Base-by-base conservation (phyloP, 2,329 filamentous ascomycete species). In the Cladosporium halotolerans region DNA sequence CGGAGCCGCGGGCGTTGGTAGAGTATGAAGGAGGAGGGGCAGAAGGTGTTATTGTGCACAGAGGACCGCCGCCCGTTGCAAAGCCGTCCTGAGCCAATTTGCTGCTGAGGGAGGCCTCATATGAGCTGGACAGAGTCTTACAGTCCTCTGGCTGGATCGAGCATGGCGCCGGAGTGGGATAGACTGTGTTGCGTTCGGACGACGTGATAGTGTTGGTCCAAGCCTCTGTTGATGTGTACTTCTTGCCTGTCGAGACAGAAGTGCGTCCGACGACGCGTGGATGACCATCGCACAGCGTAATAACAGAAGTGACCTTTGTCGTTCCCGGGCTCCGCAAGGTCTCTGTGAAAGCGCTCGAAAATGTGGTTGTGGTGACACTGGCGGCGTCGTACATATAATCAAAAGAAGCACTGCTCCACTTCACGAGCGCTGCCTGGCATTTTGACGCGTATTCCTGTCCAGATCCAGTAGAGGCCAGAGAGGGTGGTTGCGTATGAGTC, bases 251-350 rank as follows among this genome's bases (percentile, higher is more conserved):
- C 11, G 43, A 53, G n/a, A 28, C 31, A 6, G 41, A 43, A 6
- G 50, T 46, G 9, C 33, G 34, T 4, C 54, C 54, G n/a, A 55
- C 53, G 3, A 55, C 58, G 13, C 61, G 43, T 3, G 60, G 57
- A 34, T 59, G 53, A 9, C 61, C 61, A 56, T 63, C 61, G 39
- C 61, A 63, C 4, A 63, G 55, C 4, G 57, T 62, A 2, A 53
- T 46, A 3, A 47, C 9, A 2, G 51, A 53, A 2, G 51, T 47
- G 38, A 53, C 51, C 7, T 47, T 41, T 36, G 51, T 53, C 11
- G 51, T 43, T 1, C 51, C 51, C 10, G 51, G 51, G 36, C 23
- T 31, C 18, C 42, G 14, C 23, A 42, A 13, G 5, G 13, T 36
- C 16, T 53, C 43, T 34, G 51, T 53, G 7, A 53, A 39, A 14